Conservation (phyloP, 805 yeast genomes). For the Metschnikowia picachoensis region DNA sequence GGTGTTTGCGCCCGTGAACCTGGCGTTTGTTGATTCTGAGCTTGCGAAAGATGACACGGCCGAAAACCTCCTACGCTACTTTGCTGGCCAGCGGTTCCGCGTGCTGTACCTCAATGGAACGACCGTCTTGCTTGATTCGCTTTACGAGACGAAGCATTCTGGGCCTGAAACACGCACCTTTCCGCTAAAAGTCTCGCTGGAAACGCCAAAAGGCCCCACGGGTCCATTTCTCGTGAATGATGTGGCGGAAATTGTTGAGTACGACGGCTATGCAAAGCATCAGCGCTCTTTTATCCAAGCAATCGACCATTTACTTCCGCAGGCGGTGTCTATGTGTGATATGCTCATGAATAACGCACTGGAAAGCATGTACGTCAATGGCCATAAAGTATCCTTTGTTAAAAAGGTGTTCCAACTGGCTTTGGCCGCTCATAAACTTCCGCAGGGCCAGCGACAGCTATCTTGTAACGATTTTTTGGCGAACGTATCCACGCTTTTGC, state of each 20-base stretch:
- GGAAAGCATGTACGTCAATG: conserved; percentile 10
- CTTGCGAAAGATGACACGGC: conserved; percentile 18
- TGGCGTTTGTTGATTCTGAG: conserved; percentile 51
- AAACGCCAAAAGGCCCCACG: conserved; percentile 23
- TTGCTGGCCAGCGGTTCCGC: conserved; percentile 31
- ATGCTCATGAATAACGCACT: conserved; percentile 23
- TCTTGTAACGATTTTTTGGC: conserved; percentile 29
- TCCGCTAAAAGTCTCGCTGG: conserved; percentile 17
- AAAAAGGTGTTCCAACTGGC: conserved; percentile 28
- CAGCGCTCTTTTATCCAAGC: conserved; percentile 69
- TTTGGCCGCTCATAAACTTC: conserved; percentile 11
- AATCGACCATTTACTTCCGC: conserved; percentile 43
- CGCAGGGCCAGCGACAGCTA: conserved; percentile 11
- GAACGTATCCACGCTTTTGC: conserved; percentile 26
- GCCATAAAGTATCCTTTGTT: conserved; percentile 24
- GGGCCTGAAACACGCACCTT: conserved; percentile 3
- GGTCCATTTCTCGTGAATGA: conserved; percentile 39
- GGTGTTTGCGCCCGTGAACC: conserved; percentile 75
- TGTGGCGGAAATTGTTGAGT: conserved; percentile 48
- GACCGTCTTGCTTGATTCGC: conserved; percentile 29
- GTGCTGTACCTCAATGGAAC: conserved; percentile 26
- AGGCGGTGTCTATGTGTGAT: conserved; percentile 33
- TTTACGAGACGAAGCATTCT: conserved; percentile 16
- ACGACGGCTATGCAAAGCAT: conserved; percentile 54
- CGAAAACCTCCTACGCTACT: conserved; percentile 24